These are phyloP conservation scores for Ganoderma resinaceum DNA, from an alignment of 1,284 basidiomycete genomes.

Conservation along the genomic window DNA sequence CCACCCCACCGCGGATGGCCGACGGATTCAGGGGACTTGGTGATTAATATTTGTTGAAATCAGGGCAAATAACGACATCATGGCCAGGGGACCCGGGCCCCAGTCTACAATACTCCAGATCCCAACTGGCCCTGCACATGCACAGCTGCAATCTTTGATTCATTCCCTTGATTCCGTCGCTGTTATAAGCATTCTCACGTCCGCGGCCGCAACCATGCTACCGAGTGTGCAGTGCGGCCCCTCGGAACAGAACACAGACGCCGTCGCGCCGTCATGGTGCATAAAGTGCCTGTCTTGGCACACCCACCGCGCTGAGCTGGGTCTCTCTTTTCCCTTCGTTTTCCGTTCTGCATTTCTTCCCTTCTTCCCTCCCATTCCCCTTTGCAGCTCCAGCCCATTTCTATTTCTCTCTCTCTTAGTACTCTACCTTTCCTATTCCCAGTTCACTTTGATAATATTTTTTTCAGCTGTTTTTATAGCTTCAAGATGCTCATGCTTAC, in stretches of 20 bases:
- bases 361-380: not conserved
- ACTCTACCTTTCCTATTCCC: not conserved
- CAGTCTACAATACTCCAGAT: too few species aligned
- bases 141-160: not conserved
- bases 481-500: slow-evolving; percentile 2
- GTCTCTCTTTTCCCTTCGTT: not conserved
- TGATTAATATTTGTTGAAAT: not conserved
- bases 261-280: not conserved
- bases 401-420: not conserved
- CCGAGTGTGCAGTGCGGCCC: not conserved
- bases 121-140: not conserved
- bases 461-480: not conserved
- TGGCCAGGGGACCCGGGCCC: not conserved
- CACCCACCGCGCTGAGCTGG: not conserved
- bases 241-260: not conserved
- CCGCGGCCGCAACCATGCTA: not conserved
- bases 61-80: not conserved
- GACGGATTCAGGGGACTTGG: not conserved
- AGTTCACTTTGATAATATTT: slow-evolving; percentile 2
- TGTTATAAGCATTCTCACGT: not conserved
- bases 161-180: not conserved
- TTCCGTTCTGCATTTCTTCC: not conserved
- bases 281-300: not conserved
- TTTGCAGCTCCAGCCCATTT: not conserved
- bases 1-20: not conserved